Conservation (phyloP, 257 asterid species). For the Primulina tabacum region DNA sequence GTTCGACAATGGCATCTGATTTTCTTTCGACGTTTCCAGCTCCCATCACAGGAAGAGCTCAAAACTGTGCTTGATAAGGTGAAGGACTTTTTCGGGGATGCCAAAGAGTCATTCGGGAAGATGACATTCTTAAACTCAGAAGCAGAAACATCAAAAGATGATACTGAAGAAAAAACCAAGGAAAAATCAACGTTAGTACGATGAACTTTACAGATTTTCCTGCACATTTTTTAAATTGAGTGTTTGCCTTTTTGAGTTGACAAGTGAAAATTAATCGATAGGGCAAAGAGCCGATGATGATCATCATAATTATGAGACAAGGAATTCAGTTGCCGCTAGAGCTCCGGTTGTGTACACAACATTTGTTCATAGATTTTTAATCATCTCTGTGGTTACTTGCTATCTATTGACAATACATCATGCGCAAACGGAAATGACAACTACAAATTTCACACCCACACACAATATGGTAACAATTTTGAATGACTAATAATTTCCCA, state of each 20-base stretch:
- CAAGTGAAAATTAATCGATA: constrained; percentile 6
- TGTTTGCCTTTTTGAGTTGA: neutral
- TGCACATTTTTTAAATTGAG: neutral
- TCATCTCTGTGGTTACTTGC: neutral
- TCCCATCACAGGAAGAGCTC: constrained; percentile 70
- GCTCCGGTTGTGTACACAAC: constrained; percentile 30
- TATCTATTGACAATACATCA: neutral
- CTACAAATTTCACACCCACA: no score
- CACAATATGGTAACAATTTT: no score
- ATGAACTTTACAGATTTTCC: neutral
- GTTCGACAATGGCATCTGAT: neutral
- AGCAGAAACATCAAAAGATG: constrained; percentile 54
- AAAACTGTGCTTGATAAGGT: constrained; percentile 87
- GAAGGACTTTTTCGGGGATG: constrained; percentile 87
- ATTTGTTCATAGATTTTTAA: constrained; percentile 31
- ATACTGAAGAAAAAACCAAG: constrained; percentile 47
- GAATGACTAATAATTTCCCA: neutral
- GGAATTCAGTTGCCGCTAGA: neutral
- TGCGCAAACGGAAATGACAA: no score
- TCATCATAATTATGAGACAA: constrained; percentile 8
- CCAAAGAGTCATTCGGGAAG: constrained; percentile 93
- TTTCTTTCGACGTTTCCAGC: constrained; percentile 43
- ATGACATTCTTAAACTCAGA: constrained; percentile 53
- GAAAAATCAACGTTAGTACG: constrained; percentile 58
- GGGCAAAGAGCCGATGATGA: constrained; percentile 37